Base-by-base conservation (phyloP, 495 filamentous ascomycete species). In the Parathielavia hyrcaniae region DNA sequence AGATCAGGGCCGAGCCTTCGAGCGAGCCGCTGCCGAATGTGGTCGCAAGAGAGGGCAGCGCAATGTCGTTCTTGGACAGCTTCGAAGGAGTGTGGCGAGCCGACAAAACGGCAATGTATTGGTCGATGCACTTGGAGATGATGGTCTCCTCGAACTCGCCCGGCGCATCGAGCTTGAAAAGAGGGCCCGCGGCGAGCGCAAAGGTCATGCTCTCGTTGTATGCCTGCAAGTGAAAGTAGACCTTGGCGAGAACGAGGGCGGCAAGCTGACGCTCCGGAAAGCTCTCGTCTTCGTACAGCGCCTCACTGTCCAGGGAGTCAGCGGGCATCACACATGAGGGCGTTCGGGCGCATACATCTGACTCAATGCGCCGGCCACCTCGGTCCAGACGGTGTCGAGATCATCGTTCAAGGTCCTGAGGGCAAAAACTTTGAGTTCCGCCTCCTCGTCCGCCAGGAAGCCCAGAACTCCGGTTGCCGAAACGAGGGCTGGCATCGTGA, bases 141-240 rank as follows among this genome's bases (percentile, higher is more conserved):
- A 99, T 97, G 32, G 95, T 99, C 76, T 99, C 91, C 70, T 97
- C 95, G 69, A 95, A 99, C 78, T 99, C 95, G 69, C 91, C 89
- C 49, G 87, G 85, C 54, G 86, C 83, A 61, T 96, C 88, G 56
- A 99, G 79, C 76, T 93, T 86, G 77, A 99, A 97, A 23, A 97
- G 81, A 64, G 96, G 91, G 39, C 95, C 95, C 19, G 95, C 92
- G 35, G 90, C 91, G 13, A 99, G 81, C 50, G 95, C 95, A 74
- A 99, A 96, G 22, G 88, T 86, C 95, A 99, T 97, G 72, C 91
- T 96, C 80, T 97, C 93, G 68, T 97, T 91, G 75, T 97, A 97
- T 73, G 95, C 95, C 75, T 95, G 89, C 47, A 99, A 84, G 69
- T 99, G 92, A 70, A 97, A 99, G 74, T 97, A 99, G 61, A 97